A percentile compares a stretch with the other conserved stretches of the same genome.
Conservation (phyloP, 495 filamentous ascomycete genomes). For the Entonaema liquescens region DNA sequence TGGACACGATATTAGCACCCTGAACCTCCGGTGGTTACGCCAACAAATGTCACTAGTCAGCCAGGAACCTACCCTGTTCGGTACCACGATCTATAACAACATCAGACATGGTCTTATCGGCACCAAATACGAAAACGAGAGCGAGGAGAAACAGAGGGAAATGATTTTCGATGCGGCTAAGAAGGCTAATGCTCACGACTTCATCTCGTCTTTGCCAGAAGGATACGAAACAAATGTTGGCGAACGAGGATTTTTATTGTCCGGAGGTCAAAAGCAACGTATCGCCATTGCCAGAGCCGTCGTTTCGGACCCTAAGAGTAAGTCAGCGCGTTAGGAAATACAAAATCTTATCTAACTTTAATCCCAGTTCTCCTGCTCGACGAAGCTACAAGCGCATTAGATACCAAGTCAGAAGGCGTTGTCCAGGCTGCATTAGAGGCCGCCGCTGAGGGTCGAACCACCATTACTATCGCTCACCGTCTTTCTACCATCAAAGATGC, state of each 20-base stretch:
- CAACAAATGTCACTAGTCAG: slow-evolving; percentile 91
- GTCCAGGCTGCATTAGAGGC: slow-evolving; percentile 93
- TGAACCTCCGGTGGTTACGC: slow-evolving; percentile 92
- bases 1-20: slow-evolving; percentile 77
- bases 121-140: slow-evolving; percentile 73
- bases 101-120: slow-evolving; percentile 90
- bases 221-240: slow-evolving; percentile 95
- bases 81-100: slow-evolving; percentile 85
- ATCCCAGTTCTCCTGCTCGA: slow-evolving; percentile 79
- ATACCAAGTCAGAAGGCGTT: slow-evolving; percentile 93
- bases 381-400: slow-evolving; percentile 93
- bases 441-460: slow-evolving; percentile 89
- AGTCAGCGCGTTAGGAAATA: slow-evolving; percentile 13
- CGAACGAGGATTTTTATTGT: slow-evolving; percentile 90
- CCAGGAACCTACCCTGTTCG: slow-evolving; percentile 83
- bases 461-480: slow-evolving; percentile 94
- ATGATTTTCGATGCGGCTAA: slow-evolving; percentile 81
- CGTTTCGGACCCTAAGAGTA: slow-evolving; percentile 85
- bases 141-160: slow-evolving; percentile 70
- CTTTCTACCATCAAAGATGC: slow-evolving; percentile 93
- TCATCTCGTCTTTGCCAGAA: slow-evolving; percentile 83
- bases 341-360: slow-evolving; percentile 25
- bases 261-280: slow-evolving; percentile 95
- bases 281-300: slow-evolving; percentile 88
- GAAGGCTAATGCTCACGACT: slow-evolving; percentile 94